Evolutionary conservation across 805 yeast species (phyloP), one percentile per base, ranked within the genome.

Genomic region (Yamadazyma paraphyllophila): DNA sequence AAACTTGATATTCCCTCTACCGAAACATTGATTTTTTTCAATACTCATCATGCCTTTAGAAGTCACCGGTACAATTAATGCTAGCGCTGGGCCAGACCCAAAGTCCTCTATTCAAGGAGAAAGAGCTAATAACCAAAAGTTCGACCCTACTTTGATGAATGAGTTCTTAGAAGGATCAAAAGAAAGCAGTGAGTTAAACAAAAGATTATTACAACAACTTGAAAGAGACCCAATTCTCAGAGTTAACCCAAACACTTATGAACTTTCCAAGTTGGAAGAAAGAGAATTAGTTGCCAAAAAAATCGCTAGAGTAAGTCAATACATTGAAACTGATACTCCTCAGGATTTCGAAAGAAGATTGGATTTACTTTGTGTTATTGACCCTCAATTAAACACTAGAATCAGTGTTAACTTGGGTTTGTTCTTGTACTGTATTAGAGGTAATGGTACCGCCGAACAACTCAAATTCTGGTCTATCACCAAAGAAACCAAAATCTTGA

Each of bases 361-460:
- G 49, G 75, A 81, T 27, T 53, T 83, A 46, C 63, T 83, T 26
- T 81, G 82, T 13, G 71, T 83, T 36, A 75, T 83, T 50, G 97
- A 92, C 63, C 95, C 96, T 13, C 83, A 83, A 54, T 69, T 86
- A 37, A 80, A 82, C 43, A 90, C 96, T 27, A 79, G 98, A 57
- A 66, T 88, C 41, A 96, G 96, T 35, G 90, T 91, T 45, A 96
- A 91, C 70, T 73, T 85, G 53, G 97, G 96, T 4, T 74, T 91
- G 47, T 92, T 92, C 62, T 75, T 88, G 43, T 78, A 81, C 47
- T 88, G 96, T 46, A 69, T 91, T 46, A 80, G 84, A 55, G 96
- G 97, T 50, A 85, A 87, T 56, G 98, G 97, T 53, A 85, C 97
- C 7, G 76, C 80, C 29, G 88, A 81, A 46, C 98, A 91, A 72